These are phyloP conservation scores for Tuber brumale DNA, from an alignment of 495 filamentous ascomycete species.

Conservation along the genomic window DNA sequence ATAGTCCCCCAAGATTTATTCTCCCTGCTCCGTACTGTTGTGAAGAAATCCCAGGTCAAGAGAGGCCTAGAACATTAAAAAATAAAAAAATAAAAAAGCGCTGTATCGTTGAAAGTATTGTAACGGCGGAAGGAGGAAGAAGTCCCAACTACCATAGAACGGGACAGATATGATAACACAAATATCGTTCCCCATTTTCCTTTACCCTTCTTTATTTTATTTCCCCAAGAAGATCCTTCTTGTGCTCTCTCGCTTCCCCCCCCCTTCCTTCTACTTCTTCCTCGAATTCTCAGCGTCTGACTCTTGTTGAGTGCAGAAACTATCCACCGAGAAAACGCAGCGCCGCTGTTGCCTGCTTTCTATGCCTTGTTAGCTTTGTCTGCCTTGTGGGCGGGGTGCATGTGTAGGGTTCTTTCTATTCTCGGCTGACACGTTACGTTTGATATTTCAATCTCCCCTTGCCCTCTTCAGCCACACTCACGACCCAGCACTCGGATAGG, in stretches of 20 bases:
- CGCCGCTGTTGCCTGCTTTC: background rate
- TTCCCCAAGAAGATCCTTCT: background rate
- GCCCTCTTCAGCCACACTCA: conserved; percentile 1
- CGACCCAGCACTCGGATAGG: background rate
- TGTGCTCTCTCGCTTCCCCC: background rate
- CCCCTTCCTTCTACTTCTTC: background rate
- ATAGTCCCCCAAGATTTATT: background rate
- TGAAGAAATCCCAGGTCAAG: background rate
- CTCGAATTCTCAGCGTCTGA: background rate
- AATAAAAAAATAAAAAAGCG: no score
- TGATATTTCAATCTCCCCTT: background rate
- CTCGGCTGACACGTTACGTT: background rate
- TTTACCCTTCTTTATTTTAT: background rate
- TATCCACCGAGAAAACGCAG: background rate
- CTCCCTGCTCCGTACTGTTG: background rate
- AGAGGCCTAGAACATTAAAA: background rate
- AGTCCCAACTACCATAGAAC: background rate
- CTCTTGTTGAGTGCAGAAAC: background rate
- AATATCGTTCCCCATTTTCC: background rate
- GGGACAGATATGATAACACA: background rate
- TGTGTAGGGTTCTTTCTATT: background rate
- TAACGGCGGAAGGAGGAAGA: background rate
- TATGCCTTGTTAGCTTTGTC: background rate
- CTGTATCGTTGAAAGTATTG: background rate
- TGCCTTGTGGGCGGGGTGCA: background rate